Evolutionary conservation across 495 filamentous ascomycete species (phyloP).

Genomic region (Friedmanniomyces endolithicus): DNA sequence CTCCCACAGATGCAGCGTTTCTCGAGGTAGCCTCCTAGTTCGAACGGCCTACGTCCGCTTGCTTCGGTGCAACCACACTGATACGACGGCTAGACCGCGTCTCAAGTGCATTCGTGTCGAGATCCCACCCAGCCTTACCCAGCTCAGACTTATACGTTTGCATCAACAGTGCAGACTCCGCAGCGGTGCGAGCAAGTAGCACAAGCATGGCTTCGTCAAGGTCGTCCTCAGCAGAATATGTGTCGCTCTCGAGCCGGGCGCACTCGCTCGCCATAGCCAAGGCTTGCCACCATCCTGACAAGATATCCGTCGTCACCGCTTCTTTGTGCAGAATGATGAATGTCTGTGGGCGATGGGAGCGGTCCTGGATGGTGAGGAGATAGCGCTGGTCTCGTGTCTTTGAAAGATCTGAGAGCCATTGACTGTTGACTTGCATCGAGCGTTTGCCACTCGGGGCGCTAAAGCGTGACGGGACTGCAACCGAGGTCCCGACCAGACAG

Average conservation of each 20-base stretch:
- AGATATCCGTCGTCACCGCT: conserved; percentile 1
- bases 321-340: conserved; percentile 55
- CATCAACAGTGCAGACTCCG: conserved; percentile 25
- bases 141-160: conserved; percentile 34
- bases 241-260: neutral
- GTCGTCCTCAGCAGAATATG: neutral
- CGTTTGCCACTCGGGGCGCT: conserved; percentile 30
- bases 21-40: too few relatives aligned
- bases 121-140: conserved; percentile 45
- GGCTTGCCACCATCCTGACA: conserved; percentile 18
- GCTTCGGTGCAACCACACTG: neutral
- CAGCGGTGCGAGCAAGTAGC: conserved; percentile 56
- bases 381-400: conserved; percentile 6
- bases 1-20: too few relatives aligned
- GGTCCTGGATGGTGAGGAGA: conserved; percentile 40
- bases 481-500: conserved; percentile 37
- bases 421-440: conserved; percentile 13
- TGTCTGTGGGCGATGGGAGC: conserved; percentile 32
- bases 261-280: neutral
- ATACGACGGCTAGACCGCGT: conserved; percentile 32
- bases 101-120: conserved; percentile 46
- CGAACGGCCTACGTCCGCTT: too few relatives aligned
- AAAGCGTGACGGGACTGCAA: conserved; percentile 29
- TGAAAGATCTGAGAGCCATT: conserved; percentile 26
- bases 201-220: neutral